Conservation (phyloP, 192 early-diverging fungal genomes). For the Coemansia sp. region DNA sequence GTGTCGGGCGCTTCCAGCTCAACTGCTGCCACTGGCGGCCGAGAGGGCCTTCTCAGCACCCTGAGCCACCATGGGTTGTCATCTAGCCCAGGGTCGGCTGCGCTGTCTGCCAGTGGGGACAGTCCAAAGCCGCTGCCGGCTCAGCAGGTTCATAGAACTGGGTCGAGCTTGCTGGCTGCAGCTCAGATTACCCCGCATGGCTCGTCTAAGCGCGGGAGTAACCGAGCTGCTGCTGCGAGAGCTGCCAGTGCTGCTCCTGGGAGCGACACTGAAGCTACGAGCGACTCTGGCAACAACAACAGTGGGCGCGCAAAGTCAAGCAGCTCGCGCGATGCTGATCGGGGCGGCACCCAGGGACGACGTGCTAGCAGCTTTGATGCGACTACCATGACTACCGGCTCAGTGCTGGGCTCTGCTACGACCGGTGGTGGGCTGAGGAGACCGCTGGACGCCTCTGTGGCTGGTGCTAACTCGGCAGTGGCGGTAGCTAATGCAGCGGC, state of each 20-base stretch:
- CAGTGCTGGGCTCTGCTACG: conserved; percentile 4
- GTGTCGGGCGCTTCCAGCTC: conserved; percentile 21
- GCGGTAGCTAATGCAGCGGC: conserved; percentile 14
- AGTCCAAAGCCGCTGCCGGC: conserved; percentile 15
- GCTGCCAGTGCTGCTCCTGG: conserved; percentile 11
- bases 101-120: background rate
- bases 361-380: conserved; percentile 54
- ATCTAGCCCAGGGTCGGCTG: conserved; percentile 19
- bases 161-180: conserved; percentile 16
- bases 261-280: conserved; percentile 31
- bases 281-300: conserved; percentile 26
- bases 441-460: background rate
- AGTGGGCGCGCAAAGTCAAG: background rate
- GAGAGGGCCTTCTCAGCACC: conserved; percentile 22
- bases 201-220: conserved; percentile 23
- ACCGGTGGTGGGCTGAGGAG: background rate
- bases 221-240: conserved; percentile 12
- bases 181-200: conserved; percentile 26
- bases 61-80: conserved; percentile 24
- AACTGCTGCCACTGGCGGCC: background rate
- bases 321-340: background rate
- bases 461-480: background rate
- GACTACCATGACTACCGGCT: background rate
- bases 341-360: conserved; percentile 7
- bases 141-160: conserved; percentile 17